These are phyloP conservation scores for Trichoderma breve DNA, from an alignment of 2,329 filamentous ascomycete genomes.

Conservation along the genomic window DNA sequence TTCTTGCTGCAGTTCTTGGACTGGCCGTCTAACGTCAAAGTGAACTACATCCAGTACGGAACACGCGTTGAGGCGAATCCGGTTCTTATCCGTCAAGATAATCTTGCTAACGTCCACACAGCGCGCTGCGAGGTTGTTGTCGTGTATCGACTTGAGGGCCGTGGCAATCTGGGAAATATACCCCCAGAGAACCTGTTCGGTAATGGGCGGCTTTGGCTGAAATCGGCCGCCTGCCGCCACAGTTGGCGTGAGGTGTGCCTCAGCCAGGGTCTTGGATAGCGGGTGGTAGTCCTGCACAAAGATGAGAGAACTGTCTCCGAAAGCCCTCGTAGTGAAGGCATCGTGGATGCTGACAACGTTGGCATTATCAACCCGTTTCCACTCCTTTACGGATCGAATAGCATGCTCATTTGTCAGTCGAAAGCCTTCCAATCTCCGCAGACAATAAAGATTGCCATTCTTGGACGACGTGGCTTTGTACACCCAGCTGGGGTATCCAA, in stretches of 20 bases:
- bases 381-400: conserved; percentile 80
- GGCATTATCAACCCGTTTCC: conserved; percentile 80
- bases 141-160: conserved; percentile 82
- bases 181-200: conserved; percentile 80
- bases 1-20: conserved; percentile 79
- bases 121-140: conserved; percentile 75
- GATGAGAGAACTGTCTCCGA: conserved; percentile 91
- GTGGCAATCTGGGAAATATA: conserved; percentile 91
- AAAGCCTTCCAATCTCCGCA: conserved; percentile 85
- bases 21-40: conserved; percentile 65
- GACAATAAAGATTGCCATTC: conserved; percentile 82
- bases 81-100: conserved; percentile 84
- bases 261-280: conserved; percentile 81
- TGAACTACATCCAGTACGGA: conserved; percentile 87
- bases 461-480: conserved; percentile 92
- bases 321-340: conserved; percentile 88
- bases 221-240: conserved; percentile 44
- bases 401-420: conserved; percentile 85
- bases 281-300: conserved; percentile 94
- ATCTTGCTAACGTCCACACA: conserved; percentile 87
- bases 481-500: conserved; percentile 88
- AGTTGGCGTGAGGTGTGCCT: conserved; percentile 64
- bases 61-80: conserved; percentile 83
- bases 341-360: conserved; percentile 85
- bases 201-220: conserved; percentile 48